Evolutionary conservation across 495 filamentous ascomycete species (phyloP), one percentile per base, ranked within the genome.

Genomic region (Annulohypoxylon maeteangense): DNA sequence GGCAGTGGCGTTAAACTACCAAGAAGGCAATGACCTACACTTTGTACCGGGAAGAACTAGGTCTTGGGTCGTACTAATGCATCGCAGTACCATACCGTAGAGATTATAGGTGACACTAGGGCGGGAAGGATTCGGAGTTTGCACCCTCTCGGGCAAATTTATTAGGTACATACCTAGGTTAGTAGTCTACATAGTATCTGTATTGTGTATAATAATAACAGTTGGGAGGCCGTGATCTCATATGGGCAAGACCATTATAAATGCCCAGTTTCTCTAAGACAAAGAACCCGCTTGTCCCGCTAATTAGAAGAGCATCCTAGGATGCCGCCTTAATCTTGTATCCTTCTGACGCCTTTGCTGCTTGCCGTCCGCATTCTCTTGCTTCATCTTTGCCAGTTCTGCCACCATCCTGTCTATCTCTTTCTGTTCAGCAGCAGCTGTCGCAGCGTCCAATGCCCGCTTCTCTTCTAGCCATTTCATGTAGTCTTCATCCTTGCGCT

Each of bases 381-480:
- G 34, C 62, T 60, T 69, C 57, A 71, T 67, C 32, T 66, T 65
- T 0, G 50, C 61, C 10, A 77, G 53, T 63, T 74, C 87, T 1
- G 70, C 75, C 54, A 75, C 20, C 75, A 77, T 77, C 40, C 40
- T 69, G 1, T 74, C 48, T 0, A 77, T 75, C 47, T 77, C 75
- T 38, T 64, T 74, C 23, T 71, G 61, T 47, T 77, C 75, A 0
- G 67, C 62, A 0, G 58, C 44, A 5, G 64, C 57, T 11, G 61
- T 66, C 16, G 70, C 73, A 34, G 75, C 71, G 18, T 70, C 67
- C 20, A 72, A 4, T 36, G 42, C 64, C 51, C 66, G 61, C 40
- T 67, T 62, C 36, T 67, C 59, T 6, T 77, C 65, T 2, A 71
- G 29, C 55, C 74, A 71, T 12, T 67, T 67, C 25, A 22, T 59